Base-by-base conservation (phyloP, 179 eudicot genomes). In the Camellia oleifera region DNA sequence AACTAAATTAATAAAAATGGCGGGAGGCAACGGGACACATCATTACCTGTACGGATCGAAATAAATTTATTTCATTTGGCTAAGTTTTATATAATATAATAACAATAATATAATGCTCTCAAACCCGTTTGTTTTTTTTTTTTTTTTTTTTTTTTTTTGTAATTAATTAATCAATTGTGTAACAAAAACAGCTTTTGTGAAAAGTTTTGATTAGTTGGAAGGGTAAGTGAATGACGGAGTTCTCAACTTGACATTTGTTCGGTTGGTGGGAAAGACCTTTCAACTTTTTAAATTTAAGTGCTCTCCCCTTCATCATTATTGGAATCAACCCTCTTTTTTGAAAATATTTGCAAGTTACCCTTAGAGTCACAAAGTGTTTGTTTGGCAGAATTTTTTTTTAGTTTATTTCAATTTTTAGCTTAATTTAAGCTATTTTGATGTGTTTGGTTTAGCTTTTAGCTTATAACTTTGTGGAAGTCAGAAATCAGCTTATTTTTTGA, bases 1-100 rank as follows among this genome's bases (percentile, higher is more conserved):
- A 48, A 7, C 7, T 48, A 48, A 48, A 48, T 23, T 46, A 70
- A 80, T 20, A 40, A 75, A 58, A 50, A 76, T 75, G 79, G 76
- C 18, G 26, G 61, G 75, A 81, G 48, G 82, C 82, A 81, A 64
- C 56, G 87, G 72, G 84, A 61, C 74, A 76, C 84, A 81, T 84
- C 81, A 84, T 84, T 75, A 67, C 80, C 64, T 72, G 87, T 84
- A 81, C 84, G 82, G 79, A 58, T 69, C 8, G 23, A 53, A 2
- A 8, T 10, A 3, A 67, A 5, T 80, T 66, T 53, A 62, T 66
- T 61, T 15, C 74, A 23, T 42, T 32, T 58, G 56, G 57, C 32
- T 70, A 3, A 17, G 14, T 56, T 10, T 9, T 56, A 2, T 10
- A 56, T 56, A 5, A 48, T 12, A 40, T 40, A 68, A 68, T 68